Base-by-base conservation (phyloP, 768 basidiomycete genomes). In the Xanthoconium stramineum region DNA sequence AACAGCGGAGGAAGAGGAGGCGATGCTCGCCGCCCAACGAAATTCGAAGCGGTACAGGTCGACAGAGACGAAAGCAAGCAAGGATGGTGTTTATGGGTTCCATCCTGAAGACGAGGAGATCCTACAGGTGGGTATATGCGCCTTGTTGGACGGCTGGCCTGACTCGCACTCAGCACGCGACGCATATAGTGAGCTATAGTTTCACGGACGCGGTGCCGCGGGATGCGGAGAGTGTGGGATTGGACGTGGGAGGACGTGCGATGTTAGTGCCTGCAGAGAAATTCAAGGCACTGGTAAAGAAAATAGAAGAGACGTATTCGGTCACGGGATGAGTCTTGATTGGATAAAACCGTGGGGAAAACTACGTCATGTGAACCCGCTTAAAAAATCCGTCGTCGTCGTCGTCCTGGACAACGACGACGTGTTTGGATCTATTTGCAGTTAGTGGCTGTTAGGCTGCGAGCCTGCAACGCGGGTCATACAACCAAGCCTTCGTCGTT, bases 51-150 rank as follows among this genome's bases (percentile, higher is more conserved):
- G 72, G 11, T 64, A 76, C 61, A 72, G 70, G 39, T 51, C 66
- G 37, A 61, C 48, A 47, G 35, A 68, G 53, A 54, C 59, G 32
- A 66, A 61, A 51, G 42, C 33, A n/a, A 58, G 56, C 12, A n/a
- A 64, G 3, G 83, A 84, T 51, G 82, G 85, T 0, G 74, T 84
- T 6, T 89, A 86, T 64, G 74, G 83, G 3, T 96, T 91, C 74
- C 94, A 97, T 65, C 86, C 89, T 0, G 95, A 97, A 68, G 94
- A 97, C 69, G 85, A 86, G 40, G 76, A 76, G 40, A 83, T 94
- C 50, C 78, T 80, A 53, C 72, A 83, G 75, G 91, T 90, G 35
- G 32, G 47, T 24, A 15, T 14, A 15, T 19, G 19, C 19, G 17
- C 2, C 7, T 7, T 30, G 15, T 9, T 10, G 29, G 24, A 3